Evolutionary conservation across 495 filamentous ascomycete genomes (phyloP).

Genomic region (Podospora sp.): DNA sequence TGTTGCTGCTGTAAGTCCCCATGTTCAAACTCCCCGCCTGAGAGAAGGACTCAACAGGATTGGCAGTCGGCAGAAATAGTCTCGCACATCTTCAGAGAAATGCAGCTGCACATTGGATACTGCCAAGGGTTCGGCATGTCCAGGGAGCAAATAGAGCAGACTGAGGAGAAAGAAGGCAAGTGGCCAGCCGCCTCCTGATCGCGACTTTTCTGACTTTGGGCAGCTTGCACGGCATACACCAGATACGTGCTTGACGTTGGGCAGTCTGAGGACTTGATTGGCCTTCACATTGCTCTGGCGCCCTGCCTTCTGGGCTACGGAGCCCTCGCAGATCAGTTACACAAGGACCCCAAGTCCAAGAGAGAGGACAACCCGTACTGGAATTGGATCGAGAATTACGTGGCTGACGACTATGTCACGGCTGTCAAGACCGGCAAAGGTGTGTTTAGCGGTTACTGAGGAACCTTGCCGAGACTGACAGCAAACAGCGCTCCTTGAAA

Average conservation of each 20-base stretch:
- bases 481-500: slow-evolving; percentile 68
- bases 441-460: slow-evolving; percentile 39
- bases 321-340: slow-evolving; percentile 68
- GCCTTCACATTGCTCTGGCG: slow-evolving; percentile 77
- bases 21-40: neutral
- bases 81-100: slow-evolving; percentile 74
- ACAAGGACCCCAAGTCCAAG: slow-evolving; percentile 57
- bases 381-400: slow-evolving; percentile 88
- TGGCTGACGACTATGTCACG: slow-evolving; percentile 71
- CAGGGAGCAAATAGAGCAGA: slow-evolving; percentile 68
- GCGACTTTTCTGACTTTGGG: slow-evolving; percentile 3
- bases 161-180: slow-evolving; percentile 74
- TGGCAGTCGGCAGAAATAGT: slow-evolving; percentile 71
- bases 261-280: slow-evolving; percentile 82
- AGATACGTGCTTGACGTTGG: slow-evolving; percentile 89
- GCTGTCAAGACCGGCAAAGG: slow-evolving; percentile 70
- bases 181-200: neutral
- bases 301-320: slow-evolving; percentile 88
- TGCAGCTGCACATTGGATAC: slow-evolving; percentile 76
- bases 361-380: slow-evolving; percentile 75
- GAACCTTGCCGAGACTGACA: slow-evolving; percentile 25
- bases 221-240: slow-evolving; percentile 74
- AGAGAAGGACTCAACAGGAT: slow-evolving; percentile 8
- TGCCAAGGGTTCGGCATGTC: slow-evolving; percentile 80
- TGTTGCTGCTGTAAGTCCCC: slow-evolving; percentile 60